Conservation (phyloP, 2,329 filamentous ascomycete genomes). For the Aspergillus melleus region DNA sequence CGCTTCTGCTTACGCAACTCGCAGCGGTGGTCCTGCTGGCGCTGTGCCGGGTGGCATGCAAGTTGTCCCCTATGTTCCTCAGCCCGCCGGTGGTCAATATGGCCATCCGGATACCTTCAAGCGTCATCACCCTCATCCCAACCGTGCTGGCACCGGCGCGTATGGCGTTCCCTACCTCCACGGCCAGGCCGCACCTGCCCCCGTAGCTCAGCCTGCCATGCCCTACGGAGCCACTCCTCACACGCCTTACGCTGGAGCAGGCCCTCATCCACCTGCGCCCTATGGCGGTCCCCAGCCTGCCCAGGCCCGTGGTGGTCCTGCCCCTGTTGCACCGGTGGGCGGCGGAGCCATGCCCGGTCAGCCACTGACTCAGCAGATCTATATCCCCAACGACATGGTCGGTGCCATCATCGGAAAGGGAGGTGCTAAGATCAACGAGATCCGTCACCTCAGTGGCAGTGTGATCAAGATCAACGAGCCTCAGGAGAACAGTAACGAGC, state of each 20-base stretch:
- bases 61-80: constrained; percentile 95
- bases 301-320: constrained; percentile 66
- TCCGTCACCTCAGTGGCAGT: constrained; percentile 92
- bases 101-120: constrained; percentile 83
- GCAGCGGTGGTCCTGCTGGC: constrained; percentile 88
- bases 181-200: constrained; percentile 56
- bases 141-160: constrained; percentile 72
- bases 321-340: constrained; percentile 62
- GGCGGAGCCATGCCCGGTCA: constrained; percentile 73
- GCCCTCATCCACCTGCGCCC: constrained; percentile 73
- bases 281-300: constrained; percentile 63
- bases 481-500: constrained; percentile 98
- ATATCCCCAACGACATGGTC: constrained; percentile 99
- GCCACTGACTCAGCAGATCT: constrained; percentile 95
- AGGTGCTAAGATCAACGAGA: constrained; percentile 98
- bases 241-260: constrained; percentile 73
- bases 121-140: constrained; percentile 70
- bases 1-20: constrained; percentile 95
- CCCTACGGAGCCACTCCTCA: constrained; percentile 78
- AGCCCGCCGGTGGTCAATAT: constrained; percentile 88
- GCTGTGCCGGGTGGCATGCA: constrained; percentile 97
- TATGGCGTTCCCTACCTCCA: constrained; percentile 74
- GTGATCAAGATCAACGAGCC: constrained; percentile 99
- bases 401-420: constrained; percentile 99
- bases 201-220: constrained; percentile 65